Evolutionary conservation across 805 yeast genomes (phyloP).

Genomic region (Candida maesae): DNA sequence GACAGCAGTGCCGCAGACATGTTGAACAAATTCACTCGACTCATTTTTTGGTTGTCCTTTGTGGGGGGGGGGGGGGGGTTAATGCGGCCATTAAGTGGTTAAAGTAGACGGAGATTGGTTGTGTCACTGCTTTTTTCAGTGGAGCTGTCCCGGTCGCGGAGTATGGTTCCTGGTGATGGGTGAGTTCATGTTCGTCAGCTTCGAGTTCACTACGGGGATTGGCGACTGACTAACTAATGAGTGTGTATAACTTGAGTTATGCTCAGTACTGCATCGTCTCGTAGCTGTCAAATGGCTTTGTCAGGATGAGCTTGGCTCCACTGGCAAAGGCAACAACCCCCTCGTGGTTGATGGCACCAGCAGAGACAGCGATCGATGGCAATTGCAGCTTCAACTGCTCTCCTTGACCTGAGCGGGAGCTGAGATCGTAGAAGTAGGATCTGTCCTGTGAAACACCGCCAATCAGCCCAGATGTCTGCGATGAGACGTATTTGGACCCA

Average conservation of each 20-base stretch:
- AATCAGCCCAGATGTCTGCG: conserved; percentile 13
- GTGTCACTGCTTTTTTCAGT: no score
- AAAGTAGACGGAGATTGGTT: no score
- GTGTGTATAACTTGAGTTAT: neutral
- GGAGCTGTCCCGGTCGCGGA: no score
- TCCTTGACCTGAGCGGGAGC: conserved; percentile 16
- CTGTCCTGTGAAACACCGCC: conserved; percentile 23
- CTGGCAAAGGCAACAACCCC: conserved; percentile 25
- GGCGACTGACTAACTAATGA: no score
- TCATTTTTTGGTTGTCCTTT: no score
- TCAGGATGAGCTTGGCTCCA: conserved; percentile 22
- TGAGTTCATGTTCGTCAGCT: no score
- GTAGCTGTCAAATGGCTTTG: conserved; percentile 27
- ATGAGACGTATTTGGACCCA: conserved; percentile 18
- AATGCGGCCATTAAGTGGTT: no score
- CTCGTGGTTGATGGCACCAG: conserved; percentile 23
- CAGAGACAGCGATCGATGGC: conserved; percentile 19
- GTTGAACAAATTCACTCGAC: conserved; percentile 28
- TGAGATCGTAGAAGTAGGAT: conserved; percentile 24
- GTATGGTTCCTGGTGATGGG: no score
- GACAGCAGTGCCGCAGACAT: conserved; percentile 24
- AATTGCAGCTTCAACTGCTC: conserved; percentile 21
- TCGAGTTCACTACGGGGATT: no score
- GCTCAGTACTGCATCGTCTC: conserved; percentile 22
- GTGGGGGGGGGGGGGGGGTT: no score